These are phyloP conservation scores for Dipteronia dyeriana DNA, from an alignment of 345 rosid species.

Conservation along the genomic window DNA sequence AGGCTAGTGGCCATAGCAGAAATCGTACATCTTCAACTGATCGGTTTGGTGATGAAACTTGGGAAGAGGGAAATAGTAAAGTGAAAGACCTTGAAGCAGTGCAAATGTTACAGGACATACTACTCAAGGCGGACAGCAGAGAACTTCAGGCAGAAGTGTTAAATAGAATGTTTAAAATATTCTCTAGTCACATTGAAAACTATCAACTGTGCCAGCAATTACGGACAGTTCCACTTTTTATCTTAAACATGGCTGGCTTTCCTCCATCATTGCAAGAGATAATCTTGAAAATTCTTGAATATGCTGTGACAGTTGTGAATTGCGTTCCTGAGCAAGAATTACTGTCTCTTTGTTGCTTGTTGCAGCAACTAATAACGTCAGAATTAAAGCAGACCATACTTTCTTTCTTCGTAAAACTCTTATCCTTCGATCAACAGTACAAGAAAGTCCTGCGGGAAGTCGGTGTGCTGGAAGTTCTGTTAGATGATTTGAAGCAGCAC, in stretches of 20 bases:
- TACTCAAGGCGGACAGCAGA: constrained; percentile 82
- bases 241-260: constrained; percentile 94
- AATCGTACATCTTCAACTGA: constrained; percentile 67
- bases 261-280: constrained; percentile 91
- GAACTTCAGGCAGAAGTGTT: constrained; percentile 96
- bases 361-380: constrained; percentile 94
- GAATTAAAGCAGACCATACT: constrained; percentile 91
- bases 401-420: constrained; percentile 89
- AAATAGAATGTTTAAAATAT: constrained; percentile 95
- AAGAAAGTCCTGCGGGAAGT: constrained; percentile 97
- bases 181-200: constrained; percentile 97
- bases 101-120: constrained; percentile 95
- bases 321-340: constrained; percentile 99
- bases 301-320: constrained; percentile 97
- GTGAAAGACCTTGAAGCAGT: constrained; percentile 99
- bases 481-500: constrained; percentile 96
- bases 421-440: constrained; percentile 98
- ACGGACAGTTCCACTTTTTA: constrained; percentile 93
- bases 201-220: constrained; percentile 87
- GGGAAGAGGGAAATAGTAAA: constrained; percentile 81
- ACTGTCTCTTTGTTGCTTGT: constrained; percentile 93
- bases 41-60: constrained; percentile 60
- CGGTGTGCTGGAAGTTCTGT: constrained; percentile 91
- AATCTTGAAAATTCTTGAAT: constrained; percentile 96
- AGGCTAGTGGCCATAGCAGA: constrained; percentile 59